Base-by-base conservation (phyloP, 169 alveolate genomes). In the Plasmodium gonderi region DNA sequence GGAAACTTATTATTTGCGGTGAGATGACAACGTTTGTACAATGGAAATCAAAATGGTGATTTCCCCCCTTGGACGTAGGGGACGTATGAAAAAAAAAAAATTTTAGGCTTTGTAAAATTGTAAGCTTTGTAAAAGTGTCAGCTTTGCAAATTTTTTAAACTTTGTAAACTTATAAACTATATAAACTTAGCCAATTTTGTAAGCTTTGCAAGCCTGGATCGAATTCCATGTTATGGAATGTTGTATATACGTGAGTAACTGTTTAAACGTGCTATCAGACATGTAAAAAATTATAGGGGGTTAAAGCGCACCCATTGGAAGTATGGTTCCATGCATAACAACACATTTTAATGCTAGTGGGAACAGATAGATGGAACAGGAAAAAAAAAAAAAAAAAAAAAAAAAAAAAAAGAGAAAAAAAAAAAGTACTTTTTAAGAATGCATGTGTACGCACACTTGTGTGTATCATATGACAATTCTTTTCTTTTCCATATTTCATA, bases 381-480 rank as follows among this genome's bases (percentile, higher is more conserved):
- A 49, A 40, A 79, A 31, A 78, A 49, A 49, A 49, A 54, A 54
- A 54, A 54, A 54, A 60, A 60, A 60, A 60, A 60, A 60, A 60
- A 26, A 79, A 47, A 68, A 68, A 68, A 9, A 68, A 26, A 68
- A 68, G 2, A n/a, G n/a, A 7, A 68, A 26, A 68, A 68, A 68
- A 9, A 68, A 47, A 79, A 79, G 8, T 49, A 29, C 74, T 79
- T 65, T 29, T 79, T 47, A 26, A 44, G 29, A 51, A 51, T 26
- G 67, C 42, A 26, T 40, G 49, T 40, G 45, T 38, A 33, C 40
- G 47, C 40, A 49, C 51, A 1, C 33, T 40, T 40, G 29, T 75
- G 51, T 12, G 72, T 36, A n/a, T n/a, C 31, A 60, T 1, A 60
- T 60, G 72, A 60, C 72, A 60, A 60, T 60, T 60, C 72, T 60